These are phyloP conservation scores for Colletotrichum sp. DNA, from an alignment of 2,329 filamentous ascomycete species.

Conservation along the genomic window DNA sequence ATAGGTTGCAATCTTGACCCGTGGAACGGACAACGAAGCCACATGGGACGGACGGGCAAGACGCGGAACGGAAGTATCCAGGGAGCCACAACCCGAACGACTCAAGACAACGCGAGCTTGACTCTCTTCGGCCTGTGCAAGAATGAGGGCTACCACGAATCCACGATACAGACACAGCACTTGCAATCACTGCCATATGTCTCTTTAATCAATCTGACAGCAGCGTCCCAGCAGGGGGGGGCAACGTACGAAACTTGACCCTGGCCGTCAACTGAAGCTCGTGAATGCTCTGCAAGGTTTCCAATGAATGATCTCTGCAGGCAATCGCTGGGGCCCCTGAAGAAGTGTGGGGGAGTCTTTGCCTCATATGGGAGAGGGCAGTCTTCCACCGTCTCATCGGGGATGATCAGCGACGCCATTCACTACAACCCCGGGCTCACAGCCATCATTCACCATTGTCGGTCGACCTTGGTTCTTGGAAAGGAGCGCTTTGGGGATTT, in stretches of 20 bases:
- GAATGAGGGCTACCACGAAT: neutral
- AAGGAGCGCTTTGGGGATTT: neutral
- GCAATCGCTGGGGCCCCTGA: constrained; percentile 10
- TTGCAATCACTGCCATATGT: neutral
- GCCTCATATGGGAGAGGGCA: constrained; percentile 3
- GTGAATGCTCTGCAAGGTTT: constrained; percentile 3
- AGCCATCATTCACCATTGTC: neutral
- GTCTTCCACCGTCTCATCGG: constrained; percentile 1
- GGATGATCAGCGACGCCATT: constrained; percentile 14
- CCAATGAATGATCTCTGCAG: constrained; percentile 16
- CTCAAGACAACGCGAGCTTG: neutral
- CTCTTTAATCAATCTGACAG: constrained; percentile 3
- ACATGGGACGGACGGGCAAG: neutral
- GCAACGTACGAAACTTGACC: neutral
- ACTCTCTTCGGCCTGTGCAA: neutral
- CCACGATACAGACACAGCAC: neutral
- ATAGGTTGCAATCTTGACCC: neutral
- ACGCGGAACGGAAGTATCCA: neutral
- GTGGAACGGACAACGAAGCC: neutral
- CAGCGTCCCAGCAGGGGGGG: neutral
- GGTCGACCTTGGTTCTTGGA: neutral
- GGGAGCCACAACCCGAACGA: neutral
- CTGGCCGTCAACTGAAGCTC: neutral
- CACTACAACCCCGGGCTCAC: neutral
- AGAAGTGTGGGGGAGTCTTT: constrained; percentile 10